Conservation (phyloP, 441 rosid species). For the Populus hybrid region DNA sequence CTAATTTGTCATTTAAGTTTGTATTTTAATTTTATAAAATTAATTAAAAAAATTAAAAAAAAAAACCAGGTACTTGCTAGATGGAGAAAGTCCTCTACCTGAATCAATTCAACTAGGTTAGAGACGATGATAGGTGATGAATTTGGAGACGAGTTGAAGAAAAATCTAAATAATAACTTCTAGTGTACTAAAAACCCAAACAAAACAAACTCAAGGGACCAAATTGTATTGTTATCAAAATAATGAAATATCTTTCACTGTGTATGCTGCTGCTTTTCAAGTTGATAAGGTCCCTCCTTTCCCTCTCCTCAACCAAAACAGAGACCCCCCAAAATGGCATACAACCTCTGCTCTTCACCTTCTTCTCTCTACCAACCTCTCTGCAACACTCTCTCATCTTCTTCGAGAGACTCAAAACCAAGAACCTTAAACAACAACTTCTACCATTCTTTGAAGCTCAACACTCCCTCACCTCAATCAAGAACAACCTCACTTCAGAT, state of each 20-base stretch:
- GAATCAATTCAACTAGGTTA: too few species aligned
- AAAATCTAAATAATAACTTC: too few species aligned
- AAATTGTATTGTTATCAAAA: neutral
- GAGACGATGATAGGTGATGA: too few species aligned
- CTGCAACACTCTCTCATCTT: slow-evolving; percentile 32
- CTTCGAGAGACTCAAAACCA: slow-evolving; percentile 27
- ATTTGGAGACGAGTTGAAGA: too few species aligned
- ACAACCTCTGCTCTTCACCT: slow-evolving; percentile 48
- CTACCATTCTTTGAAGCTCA: slow-evolving; percentile 27
- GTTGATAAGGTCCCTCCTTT: slow-evolving; percentile 12
- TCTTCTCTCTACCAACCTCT: slow-evolving; percentile 46
- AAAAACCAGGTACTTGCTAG: too few species aligned
- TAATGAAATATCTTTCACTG: neutral
- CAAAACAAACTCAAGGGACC: too few species aligned
- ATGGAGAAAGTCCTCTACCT: too few species aligned
- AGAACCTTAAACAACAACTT: too few species aligned
- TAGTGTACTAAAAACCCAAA: neutral
- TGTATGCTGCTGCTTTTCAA: neutral
- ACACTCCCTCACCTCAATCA: slow-evolving; percentile 25
- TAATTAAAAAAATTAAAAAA: too few species aligned
- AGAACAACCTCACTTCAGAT: slow-evolving; percentile 31
- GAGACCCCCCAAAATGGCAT: slow-evolving; percentile 43
- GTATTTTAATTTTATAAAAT: too few species aligned
- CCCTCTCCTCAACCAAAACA: too few species aligned
- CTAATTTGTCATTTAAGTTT: too few species aligned